Evolutionary conservation across 2,329 filamentous ascomycete species (phyloP), one percentile per base, ranked within the genome.

Genomic region (Chaetomiaceae sp.): DNA sequence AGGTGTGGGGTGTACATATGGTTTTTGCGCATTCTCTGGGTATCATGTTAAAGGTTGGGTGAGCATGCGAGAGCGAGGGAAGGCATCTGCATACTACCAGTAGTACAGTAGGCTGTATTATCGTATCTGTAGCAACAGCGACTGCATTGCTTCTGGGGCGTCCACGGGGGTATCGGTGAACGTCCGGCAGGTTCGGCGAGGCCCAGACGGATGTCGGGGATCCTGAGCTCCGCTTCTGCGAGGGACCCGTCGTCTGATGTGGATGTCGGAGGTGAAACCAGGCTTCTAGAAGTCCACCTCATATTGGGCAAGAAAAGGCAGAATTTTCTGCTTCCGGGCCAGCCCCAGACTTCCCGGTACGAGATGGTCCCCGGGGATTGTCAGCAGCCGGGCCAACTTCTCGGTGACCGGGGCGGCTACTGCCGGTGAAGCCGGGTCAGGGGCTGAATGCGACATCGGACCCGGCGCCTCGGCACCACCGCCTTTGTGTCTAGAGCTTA

Each of bases 401-500:
- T 33, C 19, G 24, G 24, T 18, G 38, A 29, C 12, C 45, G 17
- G 38, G 27, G 14, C 10, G 14, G 40, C 22, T 17, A 24, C 5
- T 11, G 36, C 20, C 40, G 30, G 37, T n/a, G 36, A 40, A 20
- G 27, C 33, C 27, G 19, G 33, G 9, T 20, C 24, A 15, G 35
- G 38, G 20, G 20, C 38, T 33, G 2, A 14, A 34, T 29, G 45
- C 45, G 45, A 47, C 34, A 47, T 47, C 45, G 45, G 39, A 32
- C 22, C 5, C 15, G 22, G 22, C 6, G 22, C 5, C 22, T 24
- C 22, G 22, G 22, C 22, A 24, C 22, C n/a, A n/a, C n/a, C n/a
- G n/a, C n/a, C 8, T 38, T 38, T 33, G 38, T 34, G 6, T 46
- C 17, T 24, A 15, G 3, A 20, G n/a, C 20, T 10, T 18, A 34